Evolutionary conservation across 192 early-diverging fungal genomes (phyloP), one percentile per base, ranked within the genome.

Genomic region (Glomus cerebriforme): DNA sequence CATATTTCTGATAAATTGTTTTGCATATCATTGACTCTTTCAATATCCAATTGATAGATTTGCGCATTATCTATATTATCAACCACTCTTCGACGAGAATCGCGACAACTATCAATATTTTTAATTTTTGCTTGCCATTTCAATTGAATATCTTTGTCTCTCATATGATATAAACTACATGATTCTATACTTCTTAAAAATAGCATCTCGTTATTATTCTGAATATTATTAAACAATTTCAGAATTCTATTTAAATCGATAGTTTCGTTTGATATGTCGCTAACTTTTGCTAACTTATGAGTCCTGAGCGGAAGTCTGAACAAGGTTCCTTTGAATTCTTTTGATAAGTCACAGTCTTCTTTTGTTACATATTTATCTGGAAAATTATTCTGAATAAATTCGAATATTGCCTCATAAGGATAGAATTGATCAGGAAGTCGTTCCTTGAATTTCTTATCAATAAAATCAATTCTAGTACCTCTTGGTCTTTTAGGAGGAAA

Each of bases 371-470:
- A n/a, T n/a, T n/a, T n/a, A n/a, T 26, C 2, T 2, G 8, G 2
- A 26, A 60, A 60, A 22, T 26, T 7, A n/a, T n/a, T n/a, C n/a
- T n/a, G n/a, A n/a, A 22, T n/a, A 62, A 15, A 22, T 62, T 62
- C 26, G 39, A 43, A 43, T 26, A 64, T 6, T 2, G 35, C 45
- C 9, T 26, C 24, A 73, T 79, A 77, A 4, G 81, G 78, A 26
- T 1, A 0, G 15, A 15, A 65, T 15, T 31, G 31, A 29, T 65
- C 31, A 3, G 17, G 24, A 22, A 60, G 73, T 26, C 26, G 10
- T 12, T 24, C 65, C 12, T 47, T 31, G 35, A 82, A 43, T 27
- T 80, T 17, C 4, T 32, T 32, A 13, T 64, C 63, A 31, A 31
- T 26, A 29, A 64, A 71, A 19, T 19, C 37, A n/a, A 22, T 26